Base-by-base conservation (phyloP, 768 basidiomycete species). In the Collybia sordida region DNA sequence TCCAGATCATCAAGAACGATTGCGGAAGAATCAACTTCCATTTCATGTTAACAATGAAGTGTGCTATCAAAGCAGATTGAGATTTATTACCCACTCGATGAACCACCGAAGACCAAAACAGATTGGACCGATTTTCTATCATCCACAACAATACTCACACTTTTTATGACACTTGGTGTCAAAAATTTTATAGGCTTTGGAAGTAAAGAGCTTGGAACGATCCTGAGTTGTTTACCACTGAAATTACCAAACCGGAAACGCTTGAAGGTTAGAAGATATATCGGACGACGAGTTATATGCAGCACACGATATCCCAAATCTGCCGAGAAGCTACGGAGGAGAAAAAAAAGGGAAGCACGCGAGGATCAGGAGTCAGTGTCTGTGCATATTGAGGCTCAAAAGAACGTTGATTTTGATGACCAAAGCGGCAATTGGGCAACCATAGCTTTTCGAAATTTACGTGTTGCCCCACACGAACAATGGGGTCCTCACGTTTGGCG, bases 1-100 rank as follows among this genome's bases (percentile, higher is more conserved):
- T 89, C 88, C 50, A 89, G 66, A 52, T 79, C 79, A 58, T 70
- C 81, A 27, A 88, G 64, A 27, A 77, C 65, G 19, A 73, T 64
- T 0, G 86, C 85, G 18, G 86, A 81, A 5, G 85, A 86, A 61
- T 90, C 87, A 24, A 86, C 86, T 88, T 51, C 6, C 22, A 9
- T 18, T 7, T 9, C 4, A 28, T 27, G 17, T 24, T 24, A 23
- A 35, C 14, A 15, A 18, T 24, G 25, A 21, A 57, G 35, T 34
- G 21, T 43, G 39, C n/a, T 4, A 3, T 17, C 41, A 45, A 39
- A 44, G 49, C 51, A 44, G 14, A 11, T 14, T 31, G 31, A 31
- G 11, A 31, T n/a, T n/a, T n/a, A n/a, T n/a, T n/a, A 31, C 31
- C 11, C 57, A 87, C 86, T 87, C 38, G 88, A 67, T 1, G 82